Percentiles rank a stretch among this genome's conserved stretches.
Evolutionary conservation across 768 basidiomycete genomes (phyloP).

Genomic region (Suillus plorans): DNA sequence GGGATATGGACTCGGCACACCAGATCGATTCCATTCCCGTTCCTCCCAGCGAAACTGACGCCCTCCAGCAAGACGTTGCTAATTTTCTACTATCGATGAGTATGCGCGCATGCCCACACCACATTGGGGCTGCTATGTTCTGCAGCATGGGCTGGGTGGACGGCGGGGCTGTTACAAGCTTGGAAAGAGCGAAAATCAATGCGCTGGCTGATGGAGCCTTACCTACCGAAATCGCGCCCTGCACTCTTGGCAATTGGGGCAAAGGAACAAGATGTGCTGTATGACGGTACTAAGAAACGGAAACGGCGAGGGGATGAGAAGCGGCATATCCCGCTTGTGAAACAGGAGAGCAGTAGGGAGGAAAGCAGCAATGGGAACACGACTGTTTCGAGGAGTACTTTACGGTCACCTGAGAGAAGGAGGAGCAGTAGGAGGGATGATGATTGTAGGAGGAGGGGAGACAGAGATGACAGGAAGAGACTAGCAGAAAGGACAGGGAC

Average conservation of each 20-base stretch:
- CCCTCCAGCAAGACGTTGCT: no score
- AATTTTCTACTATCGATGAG: no score
- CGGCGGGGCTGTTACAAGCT: no score
- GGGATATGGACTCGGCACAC: no score
- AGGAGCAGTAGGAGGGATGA: conserved; percentile 15
- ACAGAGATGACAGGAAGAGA: conserved; percentile 24
- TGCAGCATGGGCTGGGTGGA: no score
- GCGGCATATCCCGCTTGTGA: conserved; percentile 82
- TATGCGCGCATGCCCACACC: no score
- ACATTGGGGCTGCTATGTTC: no score
- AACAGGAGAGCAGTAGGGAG: conserved; percentile 51
- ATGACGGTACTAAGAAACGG: conserved; percentile 64
- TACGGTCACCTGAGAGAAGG: conserved; percentile 45
- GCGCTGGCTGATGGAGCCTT: conserved; percentile 65
- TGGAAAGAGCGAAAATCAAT: conserved; percentile 19
- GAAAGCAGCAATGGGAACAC: conserved; percentile 38
- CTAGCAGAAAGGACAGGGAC: conserved; percentile 25
- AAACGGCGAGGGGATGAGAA: conserved; percentile 54
- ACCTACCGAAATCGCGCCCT: conserved; percentile 79
- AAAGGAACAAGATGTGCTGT: conserved; percentile 75
- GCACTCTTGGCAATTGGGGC: conserved; percentile 92
- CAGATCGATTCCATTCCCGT: no score
- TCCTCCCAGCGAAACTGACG: no score
- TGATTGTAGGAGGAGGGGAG: conserved; percentile 17
- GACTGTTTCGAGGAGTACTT: conserved; percentile 46